Evolutionary conservation across 2,329 filamentous ascomycete species (phyloP).

Genomic region (Coniochaeta hoffmannii): DNA sequence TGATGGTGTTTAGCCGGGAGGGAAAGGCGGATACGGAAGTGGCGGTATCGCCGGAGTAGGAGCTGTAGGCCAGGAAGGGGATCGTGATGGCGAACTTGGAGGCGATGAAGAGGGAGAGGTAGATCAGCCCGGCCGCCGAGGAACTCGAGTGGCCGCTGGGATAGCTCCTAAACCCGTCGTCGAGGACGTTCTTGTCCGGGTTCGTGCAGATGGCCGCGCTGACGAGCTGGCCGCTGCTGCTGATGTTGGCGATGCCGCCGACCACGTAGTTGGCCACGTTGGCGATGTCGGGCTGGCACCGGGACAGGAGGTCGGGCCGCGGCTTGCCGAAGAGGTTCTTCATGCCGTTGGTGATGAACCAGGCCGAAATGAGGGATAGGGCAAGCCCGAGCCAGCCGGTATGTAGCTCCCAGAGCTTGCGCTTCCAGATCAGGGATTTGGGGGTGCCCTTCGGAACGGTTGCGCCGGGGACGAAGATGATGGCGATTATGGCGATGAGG

Average conservation of each 20-base stretch:
- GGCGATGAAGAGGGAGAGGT: slow-evolving; percentile 80
- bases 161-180: slow-evolving; percentile 82
- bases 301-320: slow-evolving; percentile 73
- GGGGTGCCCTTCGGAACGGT: slow-evolving; percentile 58
- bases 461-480: slow-evolving; percentile 66
- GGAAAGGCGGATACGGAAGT: slow-evolving; percentile 60
- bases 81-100: slow-evolving; percentile 72
- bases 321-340: slow-evolving; percentile 68
- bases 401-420: slow-evolving; percentile 89
- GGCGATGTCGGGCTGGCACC: slow-evolving; percentile 68
- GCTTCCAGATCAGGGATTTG: slow-evolving; percentile 60
- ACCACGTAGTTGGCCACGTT: slow-evolving; percentile 55
- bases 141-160: slow-evolving; percentile 59
- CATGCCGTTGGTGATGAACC: slow-evolving; percentile 77
- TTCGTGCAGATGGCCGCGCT: slow-evolving; percentile 69
- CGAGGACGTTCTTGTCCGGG: slow-evolving; percentile 48
- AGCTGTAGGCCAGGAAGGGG: slow-evolving; percentile 54
- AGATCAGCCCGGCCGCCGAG: slow-evolving; percentile 58
- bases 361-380: slow-evolving; percentile 62
- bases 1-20: slow-evolving; percentile 51
- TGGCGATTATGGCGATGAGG: slow-evolving; percentile 60
- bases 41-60: slow-evolving; percentile 29
- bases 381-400: slow-evolving; percentile 76
- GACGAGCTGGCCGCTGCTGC: slow-evolving; percentile 60
- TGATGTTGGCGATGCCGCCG: slow-evolving; percentile 48